Evolutionary conservation across 2,329 filamentous ascomycete species (phyloP).

Genomic region (Alternaria alternata): DNA sequence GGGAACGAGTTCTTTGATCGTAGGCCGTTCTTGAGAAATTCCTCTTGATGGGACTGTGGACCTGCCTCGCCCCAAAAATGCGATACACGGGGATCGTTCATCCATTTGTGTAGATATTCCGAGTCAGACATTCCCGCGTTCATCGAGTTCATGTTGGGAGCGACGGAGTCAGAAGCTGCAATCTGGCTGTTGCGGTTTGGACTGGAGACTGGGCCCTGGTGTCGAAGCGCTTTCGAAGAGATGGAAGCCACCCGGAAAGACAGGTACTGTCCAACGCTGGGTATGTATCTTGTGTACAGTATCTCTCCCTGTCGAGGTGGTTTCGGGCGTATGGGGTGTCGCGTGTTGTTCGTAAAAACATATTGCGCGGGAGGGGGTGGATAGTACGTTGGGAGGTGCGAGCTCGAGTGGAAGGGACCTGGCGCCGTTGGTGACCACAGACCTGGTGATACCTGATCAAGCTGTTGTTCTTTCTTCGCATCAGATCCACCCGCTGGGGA

Average conservation of each 20-base stretch:
- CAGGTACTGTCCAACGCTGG: conserved; percentile 81
- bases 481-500: conserved; percentile 55
- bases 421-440: conserved; percentile 54
- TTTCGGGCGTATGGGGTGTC: conserved; percentile 87
- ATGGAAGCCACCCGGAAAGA: conserved; percentile 86
- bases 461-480: conserved; percentile 36
- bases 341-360: conserved; percentile 76
- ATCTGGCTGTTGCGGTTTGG: conserved; percentile 49
- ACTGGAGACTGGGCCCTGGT: conserved; percentile 64
- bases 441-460: conserved; percentile 44
- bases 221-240: conserved; percentile 68
- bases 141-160: conserved; percentile 43
- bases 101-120: conserved; percentile 83
- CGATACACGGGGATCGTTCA: conserved; percentile 83
- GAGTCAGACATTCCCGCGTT: conserved; percentile 60
- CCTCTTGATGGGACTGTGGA: conserved; percentile 64
- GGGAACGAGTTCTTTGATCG: conserved; percentile 81
- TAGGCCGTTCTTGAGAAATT: conserved; percentile 73
- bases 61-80: conserved; percentile 81
- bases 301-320: conserved; percentile 89
- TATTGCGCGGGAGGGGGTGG: conserved; percentile 85
- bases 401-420: conserved; percentile 81
- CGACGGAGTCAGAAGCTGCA: conserved; percentile 58
- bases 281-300: conserved; percentile 88
- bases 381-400: conserved; percentile 89